Base-by-base conservation (phyloP, 345 rosid species). In the Chamaenerion angustifolium region DNA sequence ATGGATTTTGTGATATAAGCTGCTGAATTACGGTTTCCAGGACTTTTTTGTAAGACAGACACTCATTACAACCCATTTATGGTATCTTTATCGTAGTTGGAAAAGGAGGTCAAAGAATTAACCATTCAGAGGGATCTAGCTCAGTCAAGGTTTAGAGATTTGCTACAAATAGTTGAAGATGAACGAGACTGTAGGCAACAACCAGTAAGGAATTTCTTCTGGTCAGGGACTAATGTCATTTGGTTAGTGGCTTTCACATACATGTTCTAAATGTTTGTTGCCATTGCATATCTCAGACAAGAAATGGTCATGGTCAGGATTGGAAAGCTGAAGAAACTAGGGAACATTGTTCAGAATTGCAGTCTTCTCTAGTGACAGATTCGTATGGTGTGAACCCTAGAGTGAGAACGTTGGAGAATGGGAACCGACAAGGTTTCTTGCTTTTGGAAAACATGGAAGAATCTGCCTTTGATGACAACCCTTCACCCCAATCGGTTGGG, bases 101-200 rank as follows among this genome's bases (percentile, higher is more conserved):
- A 80, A 71, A 87, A 74, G 64, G 85, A 84, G 68, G 80, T 84
- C 27, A 75, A 58, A 60, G 96, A 84, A 46, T 66, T 87, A 70
- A 80, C 76, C 16, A 78, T 69, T 72, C 95, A 83, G 61, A 77
- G 93, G 56, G 89, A 92, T 80, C 81, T 72, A 66, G 87, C 93
- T 67, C 83, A 81, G 62, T 82, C 88, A 53, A 79, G 83, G 37
- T 66, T 84, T 43, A 68, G 82, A 65, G 88, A 92, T 69, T 70
- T 87, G 65, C 81, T 82, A 57, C 65, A 43, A 64, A 61, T 77
- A 80, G 70, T 87, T 58, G 78, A 66, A 49, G 66, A 69, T 56
- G 81, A 73, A 54, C 76, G 69, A 74, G 67, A 66, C 55, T 67
- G 83, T 10, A 75, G 71, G n/a, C n/a, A n/a, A 77, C 72, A 69